phyloP scores from a whole-genome alignment of 805 yeast species.

The Hanseniaspora nectarophila region DNA sequence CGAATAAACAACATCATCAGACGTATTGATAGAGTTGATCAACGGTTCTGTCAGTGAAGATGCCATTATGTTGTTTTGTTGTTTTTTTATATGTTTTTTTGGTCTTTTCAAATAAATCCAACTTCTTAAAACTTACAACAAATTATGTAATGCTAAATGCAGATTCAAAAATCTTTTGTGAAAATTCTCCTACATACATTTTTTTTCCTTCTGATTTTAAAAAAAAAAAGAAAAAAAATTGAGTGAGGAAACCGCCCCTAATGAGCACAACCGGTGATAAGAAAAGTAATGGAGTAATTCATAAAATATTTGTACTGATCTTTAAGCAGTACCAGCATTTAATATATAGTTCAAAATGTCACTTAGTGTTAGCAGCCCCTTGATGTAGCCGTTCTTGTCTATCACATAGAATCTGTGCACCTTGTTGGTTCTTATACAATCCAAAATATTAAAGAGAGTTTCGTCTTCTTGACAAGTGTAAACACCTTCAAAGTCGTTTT shows the following conservation, averaged over 20 bases:
- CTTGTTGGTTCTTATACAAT: slow-evolving; percentile 81
- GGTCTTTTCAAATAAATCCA: too few relatives aligned
- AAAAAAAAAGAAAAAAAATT: too few relatives aligned
- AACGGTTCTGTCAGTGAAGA: neutral
- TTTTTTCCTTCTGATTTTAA: too few relatives aligned
- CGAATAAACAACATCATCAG: neutral
- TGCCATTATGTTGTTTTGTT: neutral
- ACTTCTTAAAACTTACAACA: too few relatives aligned
- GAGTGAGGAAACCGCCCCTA: neutral
- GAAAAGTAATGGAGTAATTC: too few relatives aligned
- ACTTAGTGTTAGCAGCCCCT: slow-evolving; percentile 80
- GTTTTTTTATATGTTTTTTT: too few relatives aligned
- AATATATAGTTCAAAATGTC: slow-evolving; percentile 79
- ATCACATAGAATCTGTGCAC: slow-evolving; percentile 87
- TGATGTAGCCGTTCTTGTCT: slow-evolving; percentile 62
- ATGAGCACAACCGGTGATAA: too few relatives aligned
- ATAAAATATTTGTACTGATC: too few relatives aligned
- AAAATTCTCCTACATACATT: too few relatives aligned
- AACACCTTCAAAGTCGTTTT: slow-evolving; percentile 96
- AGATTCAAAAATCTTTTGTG: too few relatives aligned
- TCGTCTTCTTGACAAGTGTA: slow-evolving; percentile 87
- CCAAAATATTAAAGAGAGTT: slow-evolving; percentile 76
- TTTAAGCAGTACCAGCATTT: slow-evolving; percentile 37
- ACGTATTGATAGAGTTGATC: neutral
- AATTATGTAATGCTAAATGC: too few relatives aligned